Conservation (phyloP, 148 eudicot genomes). For the Fallopia convolvulus region DNA sequence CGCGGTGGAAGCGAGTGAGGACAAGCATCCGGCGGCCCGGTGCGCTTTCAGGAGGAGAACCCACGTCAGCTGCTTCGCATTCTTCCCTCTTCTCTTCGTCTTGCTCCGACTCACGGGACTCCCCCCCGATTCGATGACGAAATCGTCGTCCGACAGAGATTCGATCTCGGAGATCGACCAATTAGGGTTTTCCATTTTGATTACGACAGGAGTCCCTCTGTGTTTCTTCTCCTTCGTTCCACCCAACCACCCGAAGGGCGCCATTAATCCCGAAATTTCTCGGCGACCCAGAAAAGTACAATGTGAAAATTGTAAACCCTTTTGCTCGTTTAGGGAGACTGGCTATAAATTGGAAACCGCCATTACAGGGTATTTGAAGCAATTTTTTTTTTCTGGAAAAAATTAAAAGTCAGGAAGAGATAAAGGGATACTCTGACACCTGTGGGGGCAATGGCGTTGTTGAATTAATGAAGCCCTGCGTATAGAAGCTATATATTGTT, state of each 20-base stretch:
- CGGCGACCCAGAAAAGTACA: not conserved
- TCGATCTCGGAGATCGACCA: conserved; percentile 66
- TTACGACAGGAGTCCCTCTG: conserved; percentile 55
- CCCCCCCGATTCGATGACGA: conserved; percentile 18
- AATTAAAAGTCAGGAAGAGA: not conserved
- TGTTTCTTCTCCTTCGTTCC: conserved; percentile 26
- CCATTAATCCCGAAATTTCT: conserved; percentile 16
- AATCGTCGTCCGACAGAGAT: conserved; percentile 37
- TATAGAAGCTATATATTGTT: not conserved
- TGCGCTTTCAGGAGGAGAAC: conserved; percentile 25
- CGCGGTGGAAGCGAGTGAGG: conserved; percentile 46
- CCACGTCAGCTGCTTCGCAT: conserved; percentile 28
- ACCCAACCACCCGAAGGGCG: conserved; percentile 53
- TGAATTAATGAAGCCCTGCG: not conserved
- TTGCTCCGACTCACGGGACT: conserved; percentile 16
- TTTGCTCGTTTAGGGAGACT: not conserved
- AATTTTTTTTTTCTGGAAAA: not conserved
- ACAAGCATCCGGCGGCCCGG: conserved; percentile 20
- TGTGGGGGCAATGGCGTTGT: not conserved
- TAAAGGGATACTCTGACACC: conserved; percentile 1
- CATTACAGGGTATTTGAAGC: conserved; percentile 1
- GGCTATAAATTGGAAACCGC: not conserved
- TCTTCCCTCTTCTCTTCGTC: conserved; percentile 33
- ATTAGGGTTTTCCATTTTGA: conserved; percentile 65
- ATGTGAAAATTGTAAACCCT: not conserved